Evolutionary conservation across 2,329 filamentous ascomycete genomes (phyloP).

Genomic region (Clarireedia homoeocarpa): DNA sequence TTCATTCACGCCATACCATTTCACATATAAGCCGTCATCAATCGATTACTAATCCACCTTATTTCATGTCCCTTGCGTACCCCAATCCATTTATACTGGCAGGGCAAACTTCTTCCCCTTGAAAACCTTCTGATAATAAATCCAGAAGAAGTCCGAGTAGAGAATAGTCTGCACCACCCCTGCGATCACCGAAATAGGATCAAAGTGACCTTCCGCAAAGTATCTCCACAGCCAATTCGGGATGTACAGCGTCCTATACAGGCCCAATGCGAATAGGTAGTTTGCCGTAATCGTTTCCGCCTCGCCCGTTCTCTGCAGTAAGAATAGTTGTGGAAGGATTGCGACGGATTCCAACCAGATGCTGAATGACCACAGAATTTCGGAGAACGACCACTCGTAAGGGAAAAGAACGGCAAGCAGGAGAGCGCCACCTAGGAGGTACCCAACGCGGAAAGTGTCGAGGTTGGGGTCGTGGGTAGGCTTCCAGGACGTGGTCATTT

Average conservation of each 20-base stretch:
- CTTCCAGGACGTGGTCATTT: slow-evolving; percentile 97
- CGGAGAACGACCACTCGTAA: slow-evolving; percentile 71
- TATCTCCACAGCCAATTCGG: slow-evolving; percentile 98
- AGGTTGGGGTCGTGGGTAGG: slow-evolving; percentile 95
- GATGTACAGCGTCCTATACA: slow-evolving; percentile 91
- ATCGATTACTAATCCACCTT: not conserved
- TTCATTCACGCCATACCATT: too few relatives aligned
- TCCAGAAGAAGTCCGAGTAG: slow-evolving; percentile 99
- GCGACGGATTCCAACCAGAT: slow-evolving; percentile 98
- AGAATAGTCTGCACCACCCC: slow-evolving; percentile 89
- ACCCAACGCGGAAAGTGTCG: slow-evolving; percentile 96
- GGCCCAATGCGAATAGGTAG: slow-evolving; percentile 88
- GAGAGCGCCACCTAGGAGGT: slow-evolving; percentile 75
- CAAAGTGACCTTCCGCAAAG: slow-evolving; percentile 69
- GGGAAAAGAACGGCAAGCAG: slow-evolving; percentile 76
- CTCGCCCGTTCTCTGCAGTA: slow-evolving; percentile 95
- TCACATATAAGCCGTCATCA: too few relatives aligned
- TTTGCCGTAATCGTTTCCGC: slow-evolving; percentile 99
- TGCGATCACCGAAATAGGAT: slow-evolving; percentile 81
- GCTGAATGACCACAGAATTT: slow-evolving; percentile 95
- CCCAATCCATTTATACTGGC: slow-evolving; percentile 51
- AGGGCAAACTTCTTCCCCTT: slow-evolving; percentile 86
- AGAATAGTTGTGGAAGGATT: slow-evolving; percentile 94
- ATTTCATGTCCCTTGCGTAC: not conserved
- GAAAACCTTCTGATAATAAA: slow-evolving; percentile 95